Evolutionary conservation across 2,329 filamentous ascomycete species (phyloP).

Genomic region (Chrysosporium queenslandicum): DNA sequence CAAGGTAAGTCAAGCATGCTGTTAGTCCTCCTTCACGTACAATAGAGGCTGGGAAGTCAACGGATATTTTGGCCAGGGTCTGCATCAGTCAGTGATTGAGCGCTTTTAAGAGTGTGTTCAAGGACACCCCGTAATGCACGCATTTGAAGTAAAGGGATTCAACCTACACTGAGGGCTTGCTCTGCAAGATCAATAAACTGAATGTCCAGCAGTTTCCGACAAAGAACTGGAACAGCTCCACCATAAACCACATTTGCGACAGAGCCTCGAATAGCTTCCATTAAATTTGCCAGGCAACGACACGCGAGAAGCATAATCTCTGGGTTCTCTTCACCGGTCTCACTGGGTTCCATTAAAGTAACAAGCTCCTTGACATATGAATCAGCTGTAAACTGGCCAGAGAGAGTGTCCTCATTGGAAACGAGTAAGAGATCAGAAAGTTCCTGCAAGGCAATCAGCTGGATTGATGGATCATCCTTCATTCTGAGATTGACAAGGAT

Average conservation of each 20-base stretch:
- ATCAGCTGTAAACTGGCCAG: conserved; percentile 89
- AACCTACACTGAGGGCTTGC: conserved; percentile 70
- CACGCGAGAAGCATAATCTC: conserved; percentile 97
- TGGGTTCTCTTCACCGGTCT: conserved; percentile 78
- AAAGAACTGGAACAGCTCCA: conserved; percentile 88
- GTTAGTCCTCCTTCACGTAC: conserved; percentile 91
- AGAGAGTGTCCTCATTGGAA: conserved; percentile 91
- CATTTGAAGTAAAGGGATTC: conserved; percentile 1
- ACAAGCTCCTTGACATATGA: conserved; percentile 93
- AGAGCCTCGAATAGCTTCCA: conserved; percentile 89
- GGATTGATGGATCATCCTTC: conserved; percentile 75
- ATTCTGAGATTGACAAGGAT: conserved; percentile 65
- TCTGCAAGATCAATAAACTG: conserved; percentile 96
- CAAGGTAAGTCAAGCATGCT: conserved; percentile 89
- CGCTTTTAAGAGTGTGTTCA: not conserved
- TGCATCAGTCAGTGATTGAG: conserved; percentile 20
- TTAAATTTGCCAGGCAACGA: conserved; percentile 88
- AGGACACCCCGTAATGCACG: not conserved
- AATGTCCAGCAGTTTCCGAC: conserved; percentile 90
- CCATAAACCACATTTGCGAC: conserved; percentile 95
- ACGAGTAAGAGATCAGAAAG: conserved; percentile 87
- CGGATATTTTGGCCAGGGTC: conserved; percentile 93
- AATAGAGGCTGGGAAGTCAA: conserved; percentile 89
- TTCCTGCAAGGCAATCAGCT: conserved; percentile 86
- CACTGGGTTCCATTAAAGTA: conserved; percentile 78